phyloP scores from a whole-genome alignment of 2,329 filamentous ascomycete species.

The Alternaria atra region DNA sequence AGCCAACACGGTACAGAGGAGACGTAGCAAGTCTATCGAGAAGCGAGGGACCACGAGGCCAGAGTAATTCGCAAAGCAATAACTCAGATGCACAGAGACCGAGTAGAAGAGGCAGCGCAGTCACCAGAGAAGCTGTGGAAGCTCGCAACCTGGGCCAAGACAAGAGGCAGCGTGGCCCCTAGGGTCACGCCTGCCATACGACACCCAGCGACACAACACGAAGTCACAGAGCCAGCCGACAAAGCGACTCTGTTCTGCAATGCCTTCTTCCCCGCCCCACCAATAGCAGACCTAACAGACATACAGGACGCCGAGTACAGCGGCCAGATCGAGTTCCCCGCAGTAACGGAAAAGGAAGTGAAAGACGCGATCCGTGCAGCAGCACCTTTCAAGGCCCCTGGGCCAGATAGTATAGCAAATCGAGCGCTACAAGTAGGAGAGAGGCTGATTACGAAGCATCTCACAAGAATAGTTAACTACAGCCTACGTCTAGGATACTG shows the following conservation, averaged over 20 bases:
- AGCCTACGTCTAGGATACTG: conserved; percentile 24
- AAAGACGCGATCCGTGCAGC: conserved; percentile 24
- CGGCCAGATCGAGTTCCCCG: conserved; percentile 25
- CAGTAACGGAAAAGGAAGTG: conserved; percentile 30
- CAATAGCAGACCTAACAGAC: conserved; percentile 23
- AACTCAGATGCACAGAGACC: conserved; percentile 24
- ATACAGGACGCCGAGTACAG: conserved; percentile 24
- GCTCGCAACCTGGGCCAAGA: conserved; percentile 38
- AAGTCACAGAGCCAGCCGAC: conserved; percentile 15
- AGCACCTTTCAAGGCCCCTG: conserved; percentile 33
- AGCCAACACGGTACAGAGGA: conserved; percentile 12
- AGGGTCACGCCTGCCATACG: conserved; percentile 16
- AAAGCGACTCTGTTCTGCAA: conserved; percentile 23
- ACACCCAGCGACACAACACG: conserved; percentile 17
- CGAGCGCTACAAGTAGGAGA: conserved; percentile 19
- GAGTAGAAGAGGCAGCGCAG: conserved; percentile 32
- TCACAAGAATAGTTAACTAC: conserved; percentile 25
- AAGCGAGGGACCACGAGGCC: conserved; percentile 35
- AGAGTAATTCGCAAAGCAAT: conserved; percentile 29
- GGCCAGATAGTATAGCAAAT: conserved; percentile 28
- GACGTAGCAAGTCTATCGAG: conserved; percentile 19
- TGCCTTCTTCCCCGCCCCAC: conserved; percentile 28
- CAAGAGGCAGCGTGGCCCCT: conserved; percentile 17
- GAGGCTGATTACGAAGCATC: conserved; percentile 4
- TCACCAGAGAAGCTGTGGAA: conserved; percentile 31